These are phyloP conservation scores for Saitozyma podzolica DNA, from an alignment of 768 basidiomycete genomes.

Conservation along the genomic window DNA sequence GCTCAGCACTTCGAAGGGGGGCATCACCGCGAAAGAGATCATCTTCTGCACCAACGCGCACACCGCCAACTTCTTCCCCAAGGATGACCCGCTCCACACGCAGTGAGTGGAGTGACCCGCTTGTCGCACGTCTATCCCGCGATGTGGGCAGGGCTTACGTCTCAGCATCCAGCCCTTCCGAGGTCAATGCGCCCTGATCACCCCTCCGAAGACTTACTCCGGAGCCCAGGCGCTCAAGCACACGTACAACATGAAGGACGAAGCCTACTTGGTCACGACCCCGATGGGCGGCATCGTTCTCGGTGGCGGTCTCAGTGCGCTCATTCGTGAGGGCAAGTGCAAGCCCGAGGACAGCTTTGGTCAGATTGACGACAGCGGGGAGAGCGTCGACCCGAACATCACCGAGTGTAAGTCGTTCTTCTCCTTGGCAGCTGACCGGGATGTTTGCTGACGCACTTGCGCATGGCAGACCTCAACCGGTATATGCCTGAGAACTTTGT, in stretches of 20 bases:
- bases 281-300: conserved; percentile 25
- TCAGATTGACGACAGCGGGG: conserved; percentile 19
- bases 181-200: conserved; percentile 34
- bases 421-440: not conserved
- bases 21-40: no score
- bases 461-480: not conserved
- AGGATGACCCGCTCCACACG: no score
- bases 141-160: not conserved
- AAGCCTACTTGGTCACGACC: conserved; percentile 27
- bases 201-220: conserved; percentile 23
- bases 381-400: conserved; percentile 3
- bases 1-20: no score
- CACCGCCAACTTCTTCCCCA: no score
- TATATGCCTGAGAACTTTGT: conserved; percentile 17
- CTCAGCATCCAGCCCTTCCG: conserved; percentile 26
- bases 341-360: conserved; percentile 12
- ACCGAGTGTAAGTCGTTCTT: conserved; percentile 2
- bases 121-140: no score
- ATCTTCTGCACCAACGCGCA: no score
- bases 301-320: conserved; percentile 12
- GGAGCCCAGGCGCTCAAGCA: conserved; percentile 22
- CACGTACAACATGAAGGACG: conserved; percentile 31
- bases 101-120: no score
- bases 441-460: conserved; percentile 11
- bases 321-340: conserved; percentile 13